phyloP scores from a whole-genome alignment of 352 stramenopile species.

The Pythium apleroticum region DNA sequence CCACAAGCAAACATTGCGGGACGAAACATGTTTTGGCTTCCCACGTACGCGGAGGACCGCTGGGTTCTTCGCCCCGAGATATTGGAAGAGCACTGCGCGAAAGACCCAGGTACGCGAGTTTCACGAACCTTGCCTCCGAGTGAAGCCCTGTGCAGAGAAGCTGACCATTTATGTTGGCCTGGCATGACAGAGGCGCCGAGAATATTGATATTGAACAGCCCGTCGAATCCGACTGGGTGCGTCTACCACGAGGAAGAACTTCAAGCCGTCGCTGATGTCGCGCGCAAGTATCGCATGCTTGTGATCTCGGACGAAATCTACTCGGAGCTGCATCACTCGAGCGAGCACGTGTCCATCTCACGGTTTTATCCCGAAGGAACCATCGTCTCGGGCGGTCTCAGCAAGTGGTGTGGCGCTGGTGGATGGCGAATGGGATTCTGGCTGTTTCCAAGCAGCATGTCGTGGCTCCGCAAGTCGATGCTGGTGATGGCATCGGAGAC shows the following conservation, averaged over 20 bases:
- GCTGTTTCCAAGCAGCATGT: constrained; percentile 76
- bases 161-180: not conserved
- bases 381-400: constrained; percentile 84
- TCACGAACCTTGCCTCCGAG: too few relatives aligned
- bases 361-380: constrained; percentile 87
- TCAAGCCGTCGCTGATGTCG: constrained; percentile 64
- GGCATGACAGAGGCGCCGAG: constrained; percentile 59
- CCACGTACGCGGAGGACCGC: constrained; percentile 72
- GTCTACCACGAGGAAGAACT: constrained; percentile 80
- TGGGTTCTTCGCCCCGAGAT: constrained; percentile 81
- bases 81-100: constrained; percentile 75
- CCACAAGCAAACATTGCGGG: constrained; percentile 85
- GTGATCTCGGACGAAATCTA: constrained; percentile 91
- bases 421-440: constrained; percentile 89
- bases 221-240: constrained; percentile 83
- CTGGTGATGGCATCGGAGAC: constrained; percentile 89
- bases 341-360: constrained; percentile 78
- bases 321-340: constrained; percentile 77
- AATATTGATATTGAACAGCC: constrained; percentile 87
- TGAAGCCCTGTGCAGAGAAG: not conserved
- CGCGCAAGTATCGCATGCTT: constrained; percentile 85
- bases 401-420: constrained; percentile 87
- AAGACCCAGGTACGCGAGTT: constrained; percentile 76
- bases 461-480: constrained; percentile 85
- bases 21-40: constrained; percentile 88